Evolutionary conservation across 2,329 filamentous ascomycete genomes (phyloP), one percentile per base, ranked within the genome.

Genomic region (Niveomyces coronatus): DNA sequence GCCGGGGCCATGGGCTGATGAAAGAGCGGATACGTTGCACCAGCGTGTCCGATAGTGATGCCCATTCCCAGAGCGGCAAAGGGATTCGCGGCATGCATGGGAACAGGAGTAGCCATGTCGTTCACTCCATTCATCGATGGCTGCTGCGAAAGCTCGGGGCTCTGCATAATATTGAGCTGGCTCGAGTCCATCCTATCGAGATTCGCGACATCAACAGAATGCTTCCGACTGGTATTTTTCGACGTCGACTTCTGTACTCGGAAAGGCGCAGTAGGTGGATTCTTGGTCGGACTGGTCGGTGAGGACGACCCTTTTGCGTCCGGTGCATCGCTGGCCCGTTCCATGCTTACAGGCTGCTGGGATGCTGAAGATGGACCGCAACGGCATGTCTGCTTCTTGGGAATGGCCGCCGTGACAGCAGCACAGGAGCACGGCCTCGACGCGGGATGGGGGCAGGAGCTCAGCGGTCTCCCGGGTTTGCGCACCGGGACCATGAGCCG

Each of bases 401-500:
- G 74, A 40, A 80, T 74, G 7, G 75, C 75, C 23, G 74, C 75
- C 13, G 78, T 80, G n/a, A 83, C 68, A 43, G 70, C 69, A 30
- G 70, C 68, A 53, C 75, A 82, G 23, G 67, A 68, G 54, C 79
- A 84, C n/a, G 61, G 58, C 28, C 71, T 71, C 35, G 74, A 74
- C 20, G 69, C 65, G 6, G 76, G 71, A 49, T 84, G 80, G 38
- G 80, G 79, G 50, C 80, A 85, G 38, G 72, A 70, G 55, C 78
- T 83, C 39, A 85, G 59, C 8, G 80, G 81, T 35, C 81, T 70
- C 14, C 81, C 81, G 13, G 81, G 80, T 51, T 84, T 84, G 45
- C 79, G 73, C 13, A 85, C 81, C 16, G 77, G 76, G 4, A 83
- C 65, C 67, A 85, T 76, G 23, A 83, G 62, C 42, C 80, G 74